Percentiles rank a stretch among this genome's conserved stretches.
Conservation (phyloP, 2,329 filamentous ascomycete species). For the Macrophomina pseudophaseolina region DNA sequence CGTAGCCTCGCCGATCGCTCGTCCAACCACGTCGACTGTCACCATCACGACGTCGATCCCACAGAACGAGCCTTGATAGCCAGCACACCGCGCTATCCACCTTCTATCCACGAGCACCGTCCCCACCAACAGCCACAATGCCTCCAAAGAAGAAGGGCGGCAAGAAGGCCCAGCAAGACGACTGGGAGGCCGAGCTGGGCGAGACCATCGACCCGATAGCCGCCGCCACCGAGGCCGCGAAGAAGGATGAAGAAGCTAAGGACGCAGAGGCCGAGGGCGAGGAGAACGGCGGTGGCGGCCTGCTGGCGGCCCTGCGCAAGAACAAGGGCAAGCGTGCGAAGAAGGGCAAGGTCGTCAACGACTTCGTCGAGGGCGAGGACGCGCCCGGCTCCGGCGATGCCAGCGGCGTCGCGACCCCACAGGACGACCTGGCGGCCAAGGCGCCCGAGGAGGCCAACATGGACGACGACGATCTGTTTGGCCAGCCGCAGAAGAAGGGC, state of each 20-base stretch:
- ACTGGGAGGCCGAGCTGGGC: constrained; percentile 94
- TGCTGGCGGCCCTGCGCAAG: constrained; percentile 58
- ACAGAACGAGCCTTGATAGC: not conserved
- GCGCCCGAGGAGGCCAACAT: constrained; percentile 77
- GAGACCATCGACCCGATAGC: constrained; percentile 71
- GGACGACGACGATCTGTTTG: constrained; percentile 79
- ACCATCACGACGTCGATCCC: not conserved
- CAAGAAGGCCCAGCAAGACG: constrained; percentile 81
- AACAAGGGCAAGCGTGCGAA: constrained; percentile 73
- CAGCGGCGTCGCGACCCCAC: constrained; percentile 40
- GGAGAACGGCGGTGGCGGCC: constrained; percentile 54
- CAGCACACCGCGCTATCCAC: not conserved
- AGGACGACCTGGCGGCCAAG: constrained; percentile 62
- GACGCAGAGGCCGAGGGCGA: constrained; percentile 49
- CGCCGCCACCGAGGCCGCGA: constrained; percentile 45
- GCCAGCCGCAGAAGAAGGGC: constrained; percentile 73
- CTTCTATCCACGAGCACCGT: not conserved
- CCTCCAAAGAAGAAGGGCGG: constrained; percentile 94
- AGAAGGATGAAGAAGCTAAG: constrained; percentile 43
- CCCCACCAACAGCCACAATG: constrained; percentile 61
- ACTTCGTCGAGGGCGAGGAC: constrained; percentile 73
- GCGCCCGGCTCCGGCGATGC: constrained; percentile 49
- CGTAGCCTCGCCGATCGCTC: constrained; percentile 5
- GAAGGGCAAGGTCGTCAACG: constrained; percentile 79
- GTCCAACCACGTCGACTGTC: not conserved